Percentiles rank a stretch among this genome's conserved stretches.
phyloP scores from a whole-genome alignment of 768 basidiomycete species.

The Amanita exitialis region DNA sequence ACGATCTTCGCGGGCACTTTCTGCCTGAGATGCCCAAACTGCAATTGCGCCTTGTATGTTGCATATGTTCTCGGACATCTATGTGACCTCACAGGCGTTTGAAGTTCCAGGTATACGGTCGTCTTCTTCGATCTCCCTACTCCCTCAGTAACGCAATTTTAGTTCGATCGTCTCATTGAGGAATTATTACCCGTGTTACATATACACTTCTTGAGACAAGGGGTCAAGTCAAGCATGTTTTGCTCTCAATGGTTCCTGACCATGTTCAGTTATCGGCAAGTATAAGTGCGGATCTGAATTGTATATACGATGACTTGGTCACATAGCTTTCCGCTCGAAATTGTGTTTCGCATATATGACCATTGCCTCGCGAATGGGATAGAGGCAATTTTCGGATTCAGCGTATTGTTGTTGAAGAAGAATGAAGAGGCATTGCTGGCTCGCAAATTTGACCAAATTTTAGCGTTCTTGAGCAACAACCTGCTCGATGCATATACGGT shows the following conservation, averaged over 20 bases:
- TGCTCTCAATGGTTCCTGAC: conserved; percentile 99
- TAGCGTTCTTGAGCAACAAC: conserved; percentile 71
- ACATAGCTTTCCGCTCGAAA: conserved; percentile 85
- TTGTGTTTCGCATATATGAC: conserved; percentile 95
- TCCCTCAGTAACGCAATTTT: background rate
- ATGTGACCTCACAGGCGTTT: background rate
- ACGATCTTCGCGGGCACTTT: conserved; percentile 93
- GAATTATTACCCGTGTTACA: conserved; percentile 89
- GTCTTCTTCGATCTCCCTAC: background rate
- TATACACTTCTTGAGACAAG: conserved; percentile 87
- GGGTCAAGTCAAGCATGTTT: conserved; percentile 96
- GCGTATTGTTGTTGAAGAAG: conserved; percentile 74
- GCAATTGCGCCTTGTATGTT: conserved; percentile 76
- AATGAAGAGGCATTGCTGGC: conserved; percentile 73
- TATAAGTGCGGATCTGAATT: background rate
- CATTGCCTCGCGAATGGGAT: conserved; percentile 95
- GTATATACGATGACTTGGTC: background rate
- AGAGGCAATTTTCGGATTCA: conserved; percentile 95
- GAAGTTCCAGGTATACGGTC: conserved; percentile 48
- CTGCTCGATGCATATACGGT: conserved; percentile 79
- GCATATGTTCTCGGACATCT: background rate
- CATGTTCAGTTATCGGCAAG: conserved; percentile 87
- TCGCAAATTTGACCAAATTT: conserved; percentile 87
- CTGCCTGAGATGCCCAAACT: conserved; percentile 99
- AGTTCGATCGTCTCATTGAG: conserved; percentile 94